Conservation (phyloP, 805 yeast genomes). For the Ogataea ramenticola region DNA sequence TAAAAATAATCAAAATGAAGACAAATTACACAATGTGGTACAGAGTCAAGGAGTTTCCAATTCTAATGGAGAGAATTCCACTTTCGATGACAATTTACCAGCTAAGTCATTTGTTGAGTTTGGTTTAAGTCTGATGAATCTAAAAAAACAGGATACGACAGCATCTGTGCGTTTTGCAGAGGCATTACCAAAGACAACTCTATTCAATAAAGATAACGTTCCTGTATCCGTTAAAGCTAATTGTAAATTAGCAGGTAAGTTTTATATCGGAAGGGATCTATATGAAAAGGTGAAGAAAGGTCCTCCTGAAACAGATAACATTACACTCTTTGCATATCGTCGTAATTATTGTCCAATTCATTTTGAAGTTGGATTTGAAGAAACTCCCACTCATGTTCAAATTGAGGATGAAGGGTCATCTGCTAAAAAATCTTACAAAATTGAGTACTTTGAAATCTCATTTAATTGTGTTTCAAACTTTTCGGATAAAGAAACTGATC, state of each 20-base stretch:
- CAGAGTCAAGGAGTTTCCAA: too few species aligned
- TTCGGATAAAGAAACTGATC: background rate
- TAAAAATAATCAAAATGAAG: too few species aligned
- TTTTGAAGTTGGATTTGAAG: conserved; percentile 5
- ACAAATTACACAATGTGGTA: too few species aligned
- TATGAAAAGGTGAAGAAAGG: background rate
- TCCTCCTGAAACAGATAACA: background rate
- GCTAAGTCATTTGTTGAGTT: background rate
- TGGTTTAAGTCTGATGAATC: conserved; percentile 1
- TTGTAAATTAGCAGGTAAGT: background rate
- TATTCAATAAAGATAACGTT: background rate
- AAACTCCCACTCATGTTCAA: conserved; percentile 3
- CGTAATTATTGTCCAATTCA: conserved; percentile 11
- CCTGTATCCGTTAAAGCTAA: background rate
- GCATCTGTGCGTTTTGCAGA: background rate
- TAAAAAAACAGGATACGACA: background rate
- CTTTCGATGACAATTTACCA: background rate
- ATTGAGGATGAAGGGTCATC: background rate
- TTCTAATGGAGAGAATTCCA: background rate
- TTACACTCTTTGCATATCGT: conserved; percentile 16
- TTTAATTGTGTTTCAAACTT: conserved; percentile 1
- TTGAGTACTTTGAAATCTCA: background rate
- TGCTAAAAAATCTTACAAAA: background rate
- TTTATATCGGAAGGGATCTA: background rate
- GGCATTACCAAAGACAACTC: background rate